These are phyloP conservation scores for Fonsecaea nubica DNA, from an alignment of 2,329 filamentous ascomycete genomes.

Conservation along the genomic window DNA sequence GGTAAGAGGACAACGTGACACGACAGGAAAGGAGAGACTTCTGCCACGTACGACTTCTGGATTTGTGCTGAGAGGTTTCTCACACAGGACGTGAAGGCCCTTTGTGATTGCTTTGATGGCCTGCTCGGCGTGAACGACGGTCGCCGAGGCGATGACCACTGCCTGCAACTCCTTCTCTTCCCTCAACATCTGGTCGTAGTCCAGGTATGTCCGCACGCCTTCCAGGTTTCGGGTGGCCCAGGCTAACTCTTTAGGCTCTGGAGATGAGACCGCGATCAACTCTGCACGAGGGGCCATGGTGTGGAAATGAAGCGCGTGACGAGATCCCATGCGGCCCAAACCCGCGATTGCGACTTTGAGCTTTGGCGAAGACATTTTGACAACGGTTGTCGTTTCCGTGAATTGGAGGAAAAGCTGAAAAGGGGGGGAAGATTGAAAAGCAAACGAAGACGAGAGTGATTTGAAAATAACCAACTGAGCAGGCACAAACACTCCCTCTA, in stretches of 20 bases:
- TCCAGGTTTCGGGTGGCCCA: slow-evolving; percentile 61
- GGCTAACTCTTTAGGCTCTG: slow-evolving; percentile 53
- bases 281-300: slow-evolving; percentile 56
- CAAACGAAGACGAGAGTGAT: background rate
- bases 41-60: slow-evolving; percentile 60
- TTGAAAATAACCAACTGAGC: background rate
- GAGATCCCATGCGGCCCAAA: slow-evolving; percentile 58
- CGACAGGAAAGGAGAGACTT: background rate
- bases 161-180: slow-evolving; percentile 60
- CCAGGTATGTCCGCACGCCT: slow-evolving; percentile 60
- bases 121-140: slow-evolving; percentile 63
- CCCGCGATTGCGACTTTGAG: slow-evolving; percentile 57
- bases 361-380: slow-evolving; percentile 39
- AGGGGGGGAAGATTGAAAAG: background rate
- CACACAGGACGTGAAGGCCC: slow-evolving; percentile 63
- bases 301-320: slow-evolving; percentile 59
- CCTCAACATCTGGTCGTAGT: slow-evolving; percentile 64
- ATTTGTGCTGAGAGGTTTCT: slow-evolving; percentile 62
- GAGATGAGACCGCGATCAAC: slow-evolving; percentile 58
- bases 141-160: slow-evolving; percentile 62
- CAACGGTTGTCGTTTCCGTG: slow-evolving; percentile 5
- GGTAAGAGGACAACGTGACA: background rate
- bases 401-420: background rate
- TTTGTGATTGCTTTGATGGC: slow-evolving; percentile 63
- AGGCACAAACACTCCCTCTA: background rate